These are phyloP conservation scores for Sarocladiaceae sp. DNA, from an alignment of 2,329 filamentous ascomycete genomes.

Conservation along the genomic window DNA sequence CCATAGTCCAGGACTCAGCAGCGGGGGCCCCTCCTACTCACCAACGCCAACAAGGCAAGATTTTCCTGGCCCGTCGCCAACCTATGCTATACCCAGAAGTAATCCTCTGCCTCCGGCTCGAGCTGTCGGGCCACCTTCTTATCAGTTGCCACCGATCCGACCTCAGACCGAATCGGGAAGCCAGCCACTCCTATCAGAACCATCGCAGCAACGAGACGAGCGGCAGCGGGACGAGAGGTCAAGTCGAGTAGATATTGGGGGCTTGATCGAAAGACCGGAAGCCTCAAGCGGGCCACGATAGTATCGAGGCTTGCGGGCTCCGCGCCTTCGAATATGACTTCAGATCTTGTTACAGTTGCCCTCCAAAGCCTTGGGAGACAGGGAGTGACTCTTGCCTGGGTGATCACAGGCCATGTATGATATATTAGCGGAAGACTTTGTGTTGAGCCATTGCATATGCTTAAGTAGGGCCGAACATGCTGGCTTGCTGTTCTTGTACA, in stretches of 20 bases:
- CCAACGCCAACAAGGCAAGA: slow-evolving; percentile 40
- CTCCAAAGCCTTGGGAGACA: background rate
- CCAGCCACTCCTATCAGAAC: background rate
- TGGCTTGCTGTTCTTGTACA: too few species aligned
- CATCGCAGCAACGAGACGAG: slow-evolving; percentile 11
- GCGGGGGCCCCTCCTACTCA: slow-evolving; percentile 41
- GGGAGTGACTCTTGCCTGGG: background rate
- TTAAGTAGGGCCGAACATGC: too few species aligned
- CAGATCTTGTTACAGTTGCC: too few species aligned
- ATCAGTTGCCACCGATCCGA: slow-evolving; percentile 47
- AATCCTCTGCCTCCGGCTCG: slow-evolving; percentile 35
- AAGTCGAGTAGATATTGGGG: slow-evolving; percentile 56
- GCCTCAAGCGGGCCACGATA: slow-evolving; percentile 25
- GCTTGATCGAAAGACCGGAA: slow-evolving; percentile 56
- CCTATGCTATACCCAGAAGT: slow-evolving; percentile 49
- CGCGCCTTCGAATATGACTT: background rate
- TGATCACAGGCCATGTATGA: too few species aligned
- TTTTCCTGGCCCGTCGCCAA: slow-evolving; percentile 38
- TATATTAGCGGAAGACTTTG: too few species aligned
- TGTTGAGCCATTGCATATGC: too few species aligned
- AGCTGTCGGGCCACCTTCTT: slow-evolving; percentile 28
- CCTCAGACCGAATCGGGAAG: slow-evolving; percentile 26
- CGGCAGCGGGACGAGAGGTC: slow-evolving; percentile 45
- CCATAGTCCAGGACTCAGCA: slow-evolving; percentile 28
- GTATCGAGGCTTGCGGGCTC: slow-evolving; percentile 8